These are phyloP conservation scores for Fusarium pininemorale DNA, from an alignment of 2,329 filamentous ascomycete species.

Conservation along the genomic window DNA sequence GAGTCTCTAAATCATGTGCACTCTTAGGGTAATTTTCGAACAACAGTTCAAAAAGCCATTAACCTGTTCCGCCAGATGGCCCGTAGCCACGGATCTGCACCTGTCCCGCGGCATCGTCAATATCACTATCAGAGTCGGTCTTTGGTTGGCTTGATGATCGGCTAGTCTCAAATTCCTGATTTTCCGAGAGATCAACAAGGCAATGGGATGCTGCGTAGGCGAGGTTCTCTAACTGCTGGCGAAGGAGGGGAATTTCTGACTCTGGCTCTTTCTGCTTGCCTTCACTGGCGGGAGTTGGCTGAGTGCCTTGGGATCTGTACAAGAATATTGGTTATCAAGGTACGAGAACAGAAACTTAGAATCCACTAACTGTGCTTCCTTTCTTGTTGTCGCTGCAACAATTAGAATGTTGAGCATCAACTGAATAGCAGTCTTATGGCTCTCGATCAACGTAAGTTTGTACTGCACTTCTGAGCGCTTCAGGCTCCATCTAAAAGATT, in stretches of 20 bases:
- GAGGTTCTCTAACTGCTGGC: neutral
- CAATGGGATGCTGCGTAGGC: neutral
- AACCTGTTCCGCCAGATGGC: neutral
- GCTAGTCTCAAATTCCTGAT: fast-evolving
- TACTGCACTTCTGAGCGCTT: neutral
- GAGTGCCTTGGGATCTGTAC: neutral
- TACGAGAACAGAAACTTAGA: fast-evolving
- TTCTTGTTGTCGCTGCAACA: neutral
- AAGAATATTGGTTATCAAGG: neutral
- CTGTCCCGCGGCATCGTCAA: too few relatives aligned
- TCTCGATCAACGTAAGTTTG: neutral
- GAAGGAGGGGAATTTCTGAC: neutral
- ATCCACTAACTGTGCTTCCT: neutral
- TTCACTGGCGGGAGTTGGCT: fast-evolving
- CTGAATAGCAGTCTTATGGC: neutral
- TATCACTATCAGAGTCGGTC: neutral
- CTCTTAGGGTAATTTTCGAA: neutral
- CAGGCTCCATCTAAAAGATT: neutral
- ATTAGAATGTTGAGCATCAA: neutral
- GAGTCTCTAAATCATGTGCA: neutral
- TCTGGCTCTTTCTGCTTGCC: neutral
- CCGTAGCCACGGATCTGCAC: neutral
- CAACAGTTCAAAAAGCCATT: neutral
- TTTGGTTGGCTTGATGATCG: fast-evolving
- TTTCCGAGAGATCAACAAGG: neutral